Percentiles rank a stretch among this genome's conserved stretches.
These are phyloP conservation scores for Candolleomyces eurysporus DNA, from an alignment of 768 basidiomycete species.

Conservation along the genomic window DNA sequence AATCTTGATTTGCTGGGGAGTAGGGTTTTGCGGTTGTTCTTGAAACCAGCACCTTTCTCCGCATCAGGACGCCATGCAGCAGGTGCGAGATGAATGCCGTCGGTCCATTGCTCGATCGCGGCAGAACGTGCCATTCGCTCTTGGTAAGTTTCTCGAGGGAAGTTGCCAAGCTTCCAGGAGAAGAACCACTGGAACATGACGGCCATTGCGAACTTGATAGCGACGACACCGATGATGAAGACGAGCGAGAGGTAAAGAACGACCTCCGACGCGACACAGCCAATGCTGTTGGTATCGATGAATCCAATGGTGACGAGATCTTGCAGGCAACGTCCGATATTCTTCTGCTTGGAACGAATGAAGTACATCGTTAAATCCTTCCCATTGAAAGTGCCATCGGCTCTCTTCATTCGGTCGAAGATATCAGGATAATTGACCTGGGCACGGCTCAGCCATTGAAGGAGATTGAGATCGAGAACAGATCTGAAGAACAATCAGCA, in stretches of 20 bases:
- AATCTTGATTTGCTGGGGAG: slow-evolving; percentile 72
- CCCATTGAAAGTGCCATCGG: slow-evolving; percentile 72
- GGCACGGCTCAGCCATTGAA: slow-evolving; percentile 78
- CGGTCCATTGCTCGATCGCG: slow-evolving; percentile 95
- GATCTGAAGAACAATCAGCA: slow-evolving; percentile 39
- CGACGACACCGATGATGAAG: slow-evolving; percentile 96
- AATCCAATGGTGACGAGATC: slow-evolving; percentile 88
- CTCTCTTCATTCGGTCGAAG: slow-evolving; percentile 73
- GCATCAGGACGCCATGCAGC: slow-evolving; percentile 89
- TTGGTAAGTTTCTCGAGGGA: slow-evolving; percentile 89
- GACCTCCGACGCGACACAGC: slow-evolving; percentile 93
- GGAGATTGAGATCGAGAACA: slow-evolving; percentile 86
- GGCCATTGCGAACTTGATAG: slow-evolving; percentile 94
- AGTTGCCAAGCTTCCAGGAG: slow-evolving; percentile 92
- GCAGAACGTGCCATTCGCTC: slow-evolving; percentile 85
- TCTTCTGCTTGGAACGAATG: slow-evolving; percentile 64
- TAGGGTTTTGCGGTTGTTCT: slow-evolving; percentile 57
- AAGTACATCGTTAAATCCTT: slow-evolving; percentile 89
- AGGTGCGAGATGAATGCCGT: slow-evolving; percentile 95
- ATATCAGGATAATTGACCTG: slow-evolving; percentile 82
- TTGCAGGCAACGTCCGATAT: slow-evolving; percentile 77
- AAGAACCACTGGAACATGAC: slow-evolving; percentile 98
- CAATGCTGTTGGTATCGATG: slow-evolving; percentile 91
- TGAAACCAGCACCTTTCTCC: slow-evolving; percentile 62
- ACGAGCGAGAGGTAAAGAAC: slow-evolving; percentile 93